Base-by-base conservation (phyloP, 2,329 filamentous ascomycete genomes). In the Neurospora sp. region DNA sequence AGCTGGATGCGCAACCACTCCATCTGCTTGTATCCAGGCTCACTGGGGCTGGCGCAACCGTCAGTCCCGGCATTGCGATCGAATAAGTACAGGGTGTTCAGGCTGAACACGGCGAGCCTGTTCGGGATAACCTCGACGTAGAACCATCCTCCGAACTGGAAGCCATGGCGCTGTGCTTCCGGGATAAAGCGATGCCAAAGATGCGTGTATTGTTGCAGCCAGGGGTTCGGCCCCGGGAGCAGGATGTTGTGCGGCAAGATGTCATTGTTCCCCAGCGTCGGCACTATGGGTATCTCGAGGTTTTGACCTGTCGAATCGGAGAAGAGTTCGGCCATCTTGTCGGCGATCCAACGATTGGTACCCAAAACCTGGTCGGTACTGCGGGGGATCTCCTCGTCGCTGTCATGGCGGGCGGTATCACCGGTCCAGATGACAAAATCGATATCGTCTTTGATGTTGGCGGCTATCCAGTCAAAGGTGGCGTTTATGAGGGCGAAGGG, bases 81-180 rank as follows among this genome's bases (percentile, higher is more conserved):
- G 80, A 96, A 99, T 78, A 98, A 97, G 81, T 96, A 97, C 81
- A 99, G 87, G 0, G 95, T 97, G 80, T 99, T 99, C 74, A 99
- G 82, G 79, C 94, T 97, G 82, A 99, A 91, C 69, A 97, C 93
- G 23, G 93, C 92, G 68, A 99, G 85, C 76, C 90, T 89, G 73
- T 90, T 85, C 0, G 95, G 95, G 68, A 99, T 91, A 46, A 97
- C 95, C 80, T 99, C 96, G 68, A 93, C 90, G 73, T 90, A 93
- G 81, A 96, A 99, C 93, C 95, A 99, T 42, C 96, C 96, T 70
- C 96, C 96, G 78, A 92, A 91, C 75, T 92, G 88, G 78, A 99
- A 99, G 6, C 91, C 90, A 81, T 98, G 95, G 46, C 91, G 89
- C 82, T 99, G 94, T 74, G 89, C 91, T 81, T 97, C 93, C 0